Conservation (phyloP, 805 yeast genomes). For the Wickerhamiella alocasiicola region DNA sequence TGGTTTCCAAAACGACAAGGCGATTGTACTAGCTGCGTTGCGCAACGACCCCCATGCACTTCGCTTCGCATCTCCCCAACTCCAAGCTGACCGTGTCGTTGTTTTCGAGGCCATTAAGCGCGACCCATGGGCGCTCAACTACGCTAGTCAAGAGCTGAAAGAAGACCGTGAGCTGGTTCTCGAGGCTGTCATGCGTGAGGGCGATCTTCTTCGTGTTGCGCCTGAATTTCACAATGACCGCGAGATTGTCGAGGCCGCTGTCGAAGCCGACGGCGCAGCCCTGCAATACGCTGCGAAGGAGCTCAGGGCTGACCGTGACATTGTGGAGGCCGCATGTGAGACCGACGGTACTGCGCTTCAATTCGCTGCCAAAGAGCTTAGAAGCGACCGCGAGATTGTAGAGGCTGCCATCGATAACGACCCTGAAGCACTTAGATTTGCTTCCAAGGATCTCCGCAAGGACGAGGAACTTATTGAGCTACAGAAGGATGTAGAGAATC, state of each 20-base stretch:
- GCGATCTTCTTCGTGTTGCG: constrained; percentile 7
- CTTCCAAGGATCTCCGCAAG: constrained; percentile 1
- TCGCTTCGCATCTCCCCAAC: constrained; percentile 3
- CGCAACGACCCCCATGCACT: constrained; percentile 8
- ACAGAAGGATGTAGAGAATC: constrained; percentile 7
- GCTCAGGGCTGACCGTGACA: constrained; percentile 9
- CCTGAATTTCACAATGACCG: constrained; percentile 6
- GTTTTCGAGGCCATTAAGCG: constrained; percentile 9
- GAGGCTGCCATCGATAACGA: constrained; percentile 7
- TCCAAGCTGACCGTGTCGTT: constrained; percentile 7
- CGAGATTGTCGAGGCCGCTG: constrained; percentile 9
- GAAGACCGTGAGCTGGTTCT: constrained; percentile 8
- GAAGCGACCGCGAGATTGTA: constrained; percentile 8
- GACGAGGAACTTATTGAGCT: constrained; percentile 7
- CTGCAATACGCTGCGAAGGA: constrained; percentile 5
- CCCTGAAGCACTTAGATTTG: constrained; percentile 7
- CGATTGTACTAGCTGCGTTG: constrained; percentile 7
- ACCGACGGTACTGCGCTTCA: constrained; percentile 5
- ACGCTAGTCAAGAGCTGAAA: constrained; percentile 3
- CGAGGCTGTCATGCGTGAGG: constrained; percentile 10
- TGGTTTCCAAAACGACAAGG: constrained; percentile 7
- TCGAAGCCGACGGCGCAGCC: constrained; percentile 8
- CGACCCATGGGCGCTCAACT: constrained; percentile 10
- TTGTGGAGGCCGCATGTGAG: constrained; percentile 7
- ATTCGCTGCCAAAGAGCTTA: constrained; percentile 9